These are phyloP conservation scores for Lachnellula subtilissima DNA, from an alignment of 2,329 filamentous ascomycete genomes.

Conservation along the genomic window DNA sequence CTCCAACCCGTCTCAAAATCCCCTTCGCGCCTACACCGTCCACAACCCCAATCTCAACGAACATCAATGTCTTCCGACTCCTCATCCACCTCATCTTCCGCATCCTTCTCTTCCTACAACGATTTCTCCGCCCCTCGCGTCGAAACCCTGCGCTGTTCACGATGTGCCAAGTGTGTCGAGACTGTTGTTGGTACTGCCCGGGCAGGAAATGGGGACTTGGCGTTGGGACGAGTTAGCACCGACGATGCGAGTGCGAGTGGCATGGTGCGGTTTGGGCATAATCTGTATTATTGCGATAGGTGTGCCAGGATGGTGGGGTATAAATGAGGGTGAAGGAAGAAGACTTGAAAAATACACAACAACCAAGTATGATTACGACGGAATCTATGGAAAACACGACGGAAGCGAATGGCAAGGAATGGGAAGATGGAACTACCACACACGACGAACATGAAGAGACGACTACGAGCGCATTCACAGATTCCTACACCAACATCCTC, in stretches of 20 bases:
- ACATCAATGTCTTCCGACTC: slow-evolving; percentile 20
- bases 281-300: slow-evolving; percentile 61
- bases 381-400: too few relatives aligned
- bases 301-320: slow-evolving; percentile 62
- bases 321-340: slow-evolving; percentile 39
- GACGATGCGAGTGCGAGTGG: slow-evolving; percentile 54
- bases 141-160: slow-evolving; percentile 57
- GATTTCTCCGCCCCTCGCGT: slow-evolving; percentile 33
- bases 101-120: slow-evolving; percentile 14
- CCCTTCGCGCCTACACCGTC: slow-evolving; percentile 4
- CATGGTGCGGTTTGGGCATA: slow-evolving; percentile 61
- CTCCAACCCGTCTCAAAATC: background rate
- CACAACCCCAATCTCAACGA: slow-evolving; percentile 8
- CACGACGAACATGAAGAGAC: too few relatives aligned
- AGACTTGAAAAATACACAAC: too few relatives aligned
- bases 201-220: slow-evolving; percentile 8
- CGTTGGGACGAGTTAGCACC: slow-evolving; percentile 32
- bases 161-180: slow-evolving; percentile 56
- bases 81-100: slow-evolving; percentile 16
- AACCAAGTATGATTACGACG: too few relatives aligned
- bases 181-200: slow-evolving; percentile 40
- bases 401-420: too few relatives aligned
- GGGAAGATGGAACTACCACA: too few relatives aligned
- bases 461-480: too few relatives aligned
- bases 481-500: too few relatives aligned